Evolutionary conservation across 805 yeast genomes (phyloP).

Genomic region (Cyberlindnera americana): DNA sequence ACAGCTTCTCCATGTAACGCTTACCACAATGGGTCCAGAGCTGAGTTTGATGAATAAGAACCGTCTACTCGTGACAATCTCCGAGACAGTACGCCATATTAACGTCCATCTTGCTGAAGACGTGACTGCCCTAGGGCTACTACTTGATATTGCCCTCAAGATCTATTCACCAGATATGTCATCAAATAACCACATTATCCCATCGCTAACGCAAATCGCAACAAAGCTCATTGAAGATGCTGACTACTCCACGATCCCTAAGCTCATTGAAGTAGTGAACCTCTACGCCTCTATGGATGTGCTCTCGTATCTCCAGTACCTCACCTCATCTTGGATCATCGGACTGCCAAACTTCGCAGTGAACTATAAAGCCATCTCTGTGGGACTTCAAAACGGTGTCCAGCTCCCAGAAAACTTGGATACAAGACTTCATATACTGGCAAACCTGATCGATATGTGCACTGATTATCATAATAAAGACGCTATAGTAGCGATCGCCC

Average conservation of each 20-base stretch:
- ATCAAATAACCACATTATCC: conserved; percentile 1
- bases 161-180: conserved; percentile 4
- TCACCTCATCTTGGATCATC: conserved; percentile 8
- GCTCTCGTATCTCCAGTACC: conserved; percentile 8
- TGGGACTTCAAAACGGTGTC: not conserved
- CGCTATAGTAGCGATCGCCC: conserved; percentile 5
- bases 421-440: conserved; percentile 5
- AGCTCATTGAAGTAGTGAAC: conserved; percentile 12
- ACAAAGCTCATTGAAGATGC: conserved; percentile 1
- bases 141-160: conserved; percentile 8
- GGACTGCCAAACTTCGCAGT: conserved; percentile 5
- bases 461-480: not conserved
- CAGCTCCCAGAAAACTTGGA: conserved; percentile 1
- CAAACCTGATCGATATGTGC: conserved; percentile 4
- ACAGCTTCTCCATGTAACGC: conserved; percentile 5
- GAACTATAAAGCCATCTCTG: conserved; percentile 8
- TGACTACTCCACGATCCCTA: conserved; percentile 5
- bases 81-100: conserved; percentile 6
- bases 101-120: conserved; percentile 3
- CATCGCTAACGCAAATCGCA: conserved; percentile 4
- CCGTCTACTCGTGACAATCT: conserved; percentile 11
- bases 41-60: not conserved
- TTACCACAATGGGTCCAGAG: not conserved
- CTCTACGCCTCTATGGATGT: conserved; percentile 5
- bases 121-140: conserved; percentile 1